phyloP scores from a whole-genome alignment of 805 yeast genomes.

The Maudiozyma turicensis region DNA sequence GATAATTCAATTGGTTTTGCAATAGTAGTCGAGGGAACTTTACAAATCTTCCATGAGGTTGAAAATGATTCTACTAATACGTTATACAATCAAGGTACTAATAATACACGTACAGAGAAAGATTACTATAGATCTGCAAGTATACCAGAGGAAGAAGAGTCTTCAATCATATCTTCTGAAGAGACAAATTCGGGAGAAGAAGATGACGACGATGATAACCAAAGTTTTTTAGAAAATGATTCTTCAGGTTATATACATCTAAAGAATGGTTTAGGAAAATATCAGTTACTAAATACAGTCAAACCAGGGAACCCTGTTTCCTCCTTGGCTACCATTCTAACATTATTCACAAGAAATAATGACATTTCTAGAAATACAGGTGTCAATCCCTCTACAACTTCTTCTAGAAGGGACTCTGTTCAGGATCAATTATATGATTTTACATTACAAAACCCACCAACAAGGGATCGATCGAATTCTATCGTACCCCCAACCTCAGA shows the following conservation, averaged over 20 bases:
- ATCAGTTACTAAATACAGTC: slow-evolving; percentile 69
- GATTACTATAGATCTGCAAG: slow-evolving; percentile 1
- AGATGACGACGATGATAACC: background rate
- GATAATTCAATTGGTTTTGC: slow-evolving; percentile 78
- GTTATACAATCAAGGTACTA: slow-evolving; percentile 2
- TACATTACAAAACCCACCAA: background rate
- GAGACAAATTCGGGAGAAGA: background rate
- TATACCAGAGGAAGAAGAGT: slow-evolving; percentile 1
- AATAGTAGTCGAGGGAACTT: slow-evolving; percentile 84
- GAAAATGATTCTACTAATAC: slow-evolving; percentile 17
- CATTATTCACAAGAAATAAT: slow-evolving; percentile 45
- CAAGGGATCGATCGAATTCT: background rate
- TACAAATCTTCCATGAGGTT: slow-evolving; percentile 64
- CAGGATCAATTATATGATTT: background rate
- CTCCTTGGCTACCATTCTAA: slow-evolving; percentile 69
- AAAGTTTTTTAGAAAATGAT: background rate
- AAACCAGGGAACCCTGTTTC: slow-evolving; percentile 80
- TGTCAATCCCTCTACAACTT: background rate
- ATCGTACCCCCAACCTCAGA: background rate
- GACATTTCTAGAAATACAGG: background rate
- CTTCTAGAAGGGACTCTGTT: background rate
- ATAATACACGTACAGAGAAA: slow-evolving; percentile 1
- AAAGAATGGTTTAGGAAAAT: slow-evolving; percentile 32
- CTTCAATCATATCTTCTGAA: background rate
- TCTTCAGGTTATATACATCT: slow-evolving; percentile 13